A percentile compares a stretch with the other conserved stretches of the same genome.
Evolutionary conservation across 2,329 filamentous ascomycete species (phyloP).

Genomic region (Phaeosphaeria sp.): DNA sequence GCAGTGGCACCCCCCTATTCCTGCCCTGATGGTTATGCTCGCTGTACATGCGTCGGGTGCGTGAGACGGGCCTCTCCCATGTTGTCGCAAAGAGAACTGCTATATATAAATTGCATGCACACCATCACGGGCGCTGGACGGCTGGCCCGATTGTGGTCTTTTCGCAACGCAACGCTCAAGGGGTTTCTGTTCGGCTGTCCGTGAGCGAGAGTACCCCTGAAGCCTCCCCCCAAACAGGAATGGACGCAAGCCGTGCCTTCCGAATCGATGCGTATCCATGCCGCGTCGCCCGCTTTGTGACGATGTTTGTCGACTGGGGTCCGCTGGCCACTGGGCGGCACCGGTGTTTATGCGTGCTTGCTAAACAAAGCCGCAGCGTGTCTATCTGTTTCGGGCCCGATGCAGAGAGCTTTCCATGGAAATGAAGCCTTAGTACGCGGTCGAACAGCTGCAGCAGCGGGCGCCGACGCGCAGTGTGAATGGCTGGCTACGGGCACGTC

Average conservation of each 20-base stretch:
- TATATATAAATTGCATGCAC: constrained; percentile 25
- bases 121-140: constrained; percentile 2
- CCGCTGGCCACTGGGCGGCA: neutral
- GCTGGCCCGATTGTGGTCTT: neutral
- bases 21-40: constrained; percentile 4
- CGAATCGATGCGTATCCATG: constrained; percentile 21
- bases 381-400: neutral
- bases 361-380: neutral
- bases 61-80: constrained; percentile 13
- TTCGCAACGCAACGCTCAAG: neutral
- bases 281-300: constrained; percentile 3
- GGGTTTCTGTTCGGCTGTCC: constrained; percentile 1
- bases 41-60: constrained; percentile 7
- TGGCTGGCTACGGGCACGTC: neutral
- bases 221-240: neutral
- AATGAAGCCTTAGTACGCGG: neutral
- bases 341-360: neutral
- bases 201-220: constrained; percentile 28
- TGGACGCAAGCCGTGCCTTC: constrained; percentile 22
- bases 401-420: neutral
- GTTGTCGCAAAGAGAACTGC: neutral
- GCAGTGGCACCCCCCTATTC: constrained; percentile 10
- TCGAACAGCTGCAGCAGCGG: neutral
- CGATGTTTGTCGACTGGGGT: neutral
- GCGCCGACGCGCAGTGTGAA: neutral